A percentile compares a stretch with the other conserved stretches of the same genome.
Conservation (phyloP, 2,329 filamentous ascomycete species). For the Hymenoscyphus scutula region DNA sequence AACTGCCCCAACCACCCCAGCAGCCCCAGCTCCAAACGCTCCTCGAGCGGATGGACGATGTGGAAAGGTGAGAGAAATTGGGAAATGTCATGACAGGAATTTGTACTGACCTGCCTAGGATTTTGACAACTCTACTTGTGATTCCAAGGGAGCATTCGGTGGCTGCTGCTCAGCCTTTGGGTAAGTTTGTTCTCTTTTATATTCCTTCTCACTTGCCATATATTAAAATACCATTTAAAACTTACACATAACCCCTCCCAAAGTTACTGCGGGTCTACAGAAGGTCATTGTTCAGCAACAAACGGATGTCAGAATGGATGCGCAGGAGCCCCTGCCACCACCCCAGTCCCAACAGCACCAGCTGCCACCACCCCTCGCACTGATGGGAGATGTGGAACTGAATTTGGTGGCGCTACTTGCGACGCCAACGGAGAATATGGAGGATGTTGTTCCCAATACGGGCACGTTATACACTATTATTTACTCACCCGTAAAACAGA, state of each 20-base stretch:
- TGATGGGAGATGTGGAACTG: slow-evolving; percentile 23
- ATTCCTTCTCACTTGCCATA: background rate
- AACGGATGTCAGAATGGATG: slow-evolving; percentile 36
- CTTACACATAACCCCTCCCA: slow-evolving; percentile 6
- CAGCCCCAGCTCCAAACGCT: background rate
- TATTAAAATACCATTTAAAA: slow-evolving; percentile 5
- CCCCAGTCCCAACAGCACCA: slow-evolving; percentile 1
- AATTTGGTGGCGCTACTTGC: slow-evolving; percentile 19
- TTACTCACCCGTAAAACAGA: background rate
- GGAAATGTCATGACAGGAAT: background rate
- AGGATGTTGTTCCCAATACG: slow-evolving; percentile 21
- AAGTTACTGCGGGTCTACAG: slow-evolving; percentile 32
- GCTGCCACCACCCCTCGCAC: slow-evolving; percentile 2
- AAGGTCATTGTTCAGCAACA: slow-evolving; percentile 26
- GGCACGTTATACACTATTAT: slow-evolving; percentile 13
- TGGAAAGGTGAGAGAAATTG: slow-evolving; percentile 22
- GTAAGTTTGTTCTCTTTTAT: slow-evolving; percentile 21
- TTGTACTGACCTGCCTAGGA: slow-evolving; percentile 11
- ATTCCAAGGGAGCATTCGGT: slow-evolving; percentile 31
- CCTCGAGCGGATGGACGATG: slow-evolving; percentile 32
- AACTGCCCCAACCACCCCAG: background rate
- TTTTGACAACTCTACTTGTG: slow-evolving; percentile 32
- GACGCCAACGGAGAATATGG: slow-evolving; percentile 16
- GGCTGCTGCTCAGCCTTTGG: slow-evolving; percentile 35
- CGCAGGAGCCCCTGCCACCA: slow-evolving; percentile 5